These are phyloP conservation scores for Chloranthus sessilifolius DNA, from an alignment of 164 flowering plant genomes.

Conservation along the genomic window DNA sequence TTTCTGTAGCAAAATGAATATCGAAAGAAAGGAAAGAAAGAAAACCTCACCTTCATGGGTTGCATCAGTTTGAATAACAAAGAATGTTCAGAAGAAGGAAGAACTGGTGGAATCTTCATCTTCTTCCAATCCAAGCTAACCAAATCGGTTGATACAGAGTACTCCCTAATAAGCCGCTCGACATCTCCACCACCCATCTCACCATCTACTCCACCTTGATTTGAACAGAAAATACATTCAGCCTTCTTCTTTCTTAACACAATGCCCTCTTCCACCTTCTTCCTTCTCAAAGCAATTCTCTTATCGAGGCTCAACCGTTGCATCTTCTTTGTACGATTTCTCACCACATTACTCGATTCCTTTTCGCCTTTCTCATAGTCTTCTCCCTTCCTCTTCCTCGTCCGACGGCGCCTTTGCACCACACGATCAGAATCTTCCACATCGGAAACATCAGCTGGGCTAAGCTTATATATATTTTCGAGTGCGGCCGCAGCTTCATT, in stretches of 20 bases:
- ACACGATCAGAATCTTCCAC: conserved; percentile 25
- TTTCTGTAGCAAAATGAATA: too few species aligned
- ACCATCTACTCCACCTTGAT: conserved; percentile 14
- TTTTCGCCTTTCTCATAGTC: conserved; percentile 24
- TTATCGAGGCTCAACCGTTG: conserved; percentile 69
- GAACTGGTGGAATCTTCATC: conserved; percentile 95
- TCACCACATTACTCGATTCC: conserved; percentile 31
- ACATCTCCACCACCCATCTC: conserved; percentile 28
- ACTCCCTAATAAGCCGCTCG: conserved; percentile 66
- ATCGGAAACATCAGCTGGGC: conserved; percentile 40
- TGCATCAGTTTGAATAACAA: conserved; percentile 90
- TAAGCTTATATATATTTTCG: conserved; percentile 68
- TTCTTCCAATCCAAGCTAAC: conserved; percentile 91
- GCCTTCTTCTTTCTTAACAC: conserved; percentile 42
- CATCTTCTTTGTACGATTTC: conserved; percentile 33
- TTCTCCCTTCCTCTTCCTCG: conserved; percentile 34
- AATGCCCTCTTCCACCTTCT: conserved; percentile 33
- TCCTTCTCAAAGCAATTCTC: conserved; percentile 54
- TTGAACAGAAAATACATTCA: conserved; percentile 10
- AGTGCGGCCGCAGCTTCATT: conserved; percentile 91
- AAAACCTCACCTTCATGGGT: conserved; percentile 70
- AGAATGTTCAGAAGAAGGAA: conserved; percentile 75
- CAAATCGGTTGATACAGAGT: conserved; percentile 57
- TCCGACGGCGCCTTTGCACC: conserved; percentile 18
- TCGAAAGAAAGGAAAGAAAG: background rate